A percentile compares a stretch with the other conserved stretches of the same genome.
phyloP scores from a whole-genome alignment of 2,329 filamentous ascomycete genomes.

The Pyricularia grisea region DNA sequence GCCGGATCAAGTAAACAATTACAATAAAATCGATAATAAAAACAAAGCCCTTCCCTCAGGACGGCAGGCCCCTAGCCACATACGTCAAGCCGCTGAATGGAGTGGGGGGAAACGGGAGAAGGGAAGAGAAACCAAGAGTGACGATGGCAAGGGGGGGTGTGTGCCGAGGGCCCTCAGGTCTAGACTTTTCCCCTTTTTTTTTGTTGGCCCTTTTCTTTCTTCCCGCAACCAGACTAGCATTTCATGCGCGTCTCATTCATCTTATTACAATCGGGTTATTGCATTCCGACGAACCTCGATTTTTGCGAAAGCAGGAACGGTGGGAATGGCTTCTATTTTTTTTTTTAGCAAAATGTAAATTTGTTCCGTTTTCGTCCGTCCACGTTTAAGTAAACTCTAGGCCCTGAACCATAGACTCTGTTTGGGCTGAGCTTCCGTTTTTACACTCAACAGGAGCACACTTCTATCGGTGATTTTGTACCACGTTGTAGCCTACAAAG shows the following conservation, averaged over 20 bases:
- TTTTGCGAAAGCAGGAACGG: neutral
- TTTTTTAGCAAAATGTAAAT: too few species aligned
- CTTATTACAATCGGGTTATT: neutral
- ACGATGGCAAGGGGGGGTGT: neutral
- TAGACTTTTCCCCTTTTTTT: neutral
- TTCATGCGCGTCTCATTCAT: neutral
- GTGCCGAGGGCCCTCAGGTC: neutral
- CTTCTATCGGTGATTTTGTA: too few species aligned
- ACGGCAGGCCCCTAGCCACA: neutral
- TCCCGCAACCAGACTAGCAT: neutral
- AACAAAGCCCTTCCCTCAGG: neutral
- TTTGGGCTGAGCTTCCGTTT: too few species aligned
- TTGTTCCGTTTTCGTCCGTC: neutral
- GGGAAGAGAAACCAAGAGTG: neutral
- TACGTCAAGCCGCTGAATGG: neutral
- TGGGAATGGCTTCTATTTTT: constrained; percentile 1
- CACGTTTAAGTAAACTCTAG: too few species aligned
- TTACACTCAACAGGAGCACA: too few species aligned
- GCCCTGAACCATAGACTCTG: too few species aligned
- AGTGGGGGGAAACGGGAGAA: neutral
- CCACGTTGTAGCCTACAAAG: too few species aligned
- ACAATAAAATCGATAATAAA: neutral
- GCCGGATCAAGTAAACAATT: neutral
- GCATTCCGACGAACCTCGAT: neutral
- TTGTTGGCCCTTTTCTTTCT: neutral